Base-by-base conservation (phyloP, 345 rosid genomes). In the Orychophragmus violaceus region DNA sequence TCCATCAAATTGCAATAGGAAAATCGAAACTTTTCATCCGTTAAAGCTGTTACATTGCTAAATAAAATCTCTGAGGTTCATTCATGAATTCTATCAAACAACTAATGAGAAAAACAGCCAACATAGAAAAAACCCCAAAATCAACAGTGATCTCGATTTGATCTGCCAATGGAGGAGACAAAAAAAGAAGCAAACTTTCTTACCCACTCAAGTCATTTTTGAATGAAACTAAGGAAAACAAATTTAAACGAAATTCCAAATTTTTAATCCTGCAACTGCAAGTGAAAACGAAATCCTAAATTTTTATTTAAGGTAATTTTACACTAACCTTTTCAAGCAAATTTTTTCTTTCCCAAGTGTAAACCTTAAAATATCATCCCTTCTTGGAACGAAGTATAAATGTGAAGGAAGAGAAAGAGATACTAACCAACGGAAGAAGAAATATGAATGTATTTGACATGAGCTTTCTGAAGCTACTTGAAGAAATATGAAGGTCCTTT, bases 361-460 rank as follows among this genome's bases (percentile, higher is more conserved):
- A 56, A 65, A 72, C 27, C 66, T 6, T n/a, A 44, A 24, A n/a
- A 49, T n/a, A 44, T 11, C 22, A 13, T 56, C n/a, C 22, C 2
- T 22, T 11, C 3, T 2, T 1, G 21, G 62, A 52, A 41, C 13
- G 11, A 3, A 33, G 10, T 2, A 41, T 66, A 50, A 16, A 24
- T 27, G 67, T n/a, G 21, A n/a, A n/a, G n/a, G 23, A 23, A 18
- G 55, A 23, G 18, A 3, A n/a, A 24, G 54, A 44, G 68, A 65
- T 23, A 85, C 94, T 3, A 60, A 90, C 98, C 97, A 70, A 93
- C 89, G 30, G 95, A 85, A 33, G 79, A 71, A 58, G 94, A 58
- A 74, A 93, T 84, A 59, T 85, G 84, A 44, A 90, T 85, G 36
- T 77, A 77, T 69, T 74, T 68, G 76, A 90, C 83, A 75, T 88